These are phyloP conservation scores for Plasmopara muralis DNA, from an alignment of 352 stramenopile genomes.

Conservation along the genomic window DNA sequence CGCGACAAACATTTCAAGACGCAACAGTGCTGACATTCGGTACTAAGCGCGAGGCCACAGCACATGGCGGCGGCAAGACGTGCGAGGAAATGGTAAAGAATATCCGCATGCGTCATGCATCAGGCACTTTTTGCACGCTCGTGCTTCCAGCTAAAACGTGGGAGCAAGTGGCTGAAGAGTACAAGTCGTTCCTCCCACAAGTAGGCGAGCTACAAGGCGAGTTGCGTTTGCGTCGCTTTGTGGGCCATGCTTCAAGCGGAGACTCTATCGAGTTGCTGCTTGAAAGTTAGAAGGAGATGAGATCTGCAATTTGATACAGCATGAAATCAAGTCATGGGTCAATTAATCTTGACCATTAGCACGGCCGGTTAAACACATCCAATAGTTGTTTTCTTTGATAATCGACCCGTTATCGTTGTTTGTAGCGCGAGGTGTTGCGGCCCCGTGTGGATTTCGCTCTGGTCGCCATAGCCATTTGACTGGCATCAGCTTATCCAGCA, in stretches of 20 bases:
- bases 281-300: slow-evolving; percentile 17
- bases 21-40: slow-evolving; percentile 56
- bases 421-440: slow-evolving; percentile 38
- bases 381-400: slow-evolving; percentile 76
- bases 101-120: slow-evolving; percentile 82
- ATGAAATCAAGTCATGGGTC: background rate
- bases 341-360: background rate
- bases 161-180: slow-evolving; percentile 34
- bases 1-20: slow-evolving; percentile 50
- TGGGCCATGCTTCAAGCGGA: slow-evolving; percentile 43
- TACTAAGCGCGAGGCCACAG: slow-evolving; percentile 49
- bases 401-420: slow-evolving; percentile 47
- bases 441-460: slow-evolving; percentile 63
- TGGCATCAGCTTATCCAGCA: slow-evolving; percentile 44
- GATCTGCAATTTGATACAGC: slow-evolving; percentile 1
- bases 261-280: slow-evolving; percentile 37
- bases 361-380: slow-evolving; percentile 62
- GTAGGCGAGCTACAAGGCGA: slow-evolving; percentile 41
- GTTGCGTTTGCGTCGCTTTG: slow-evolving; percentile 48
- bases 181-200: slow-evolving; percentile 33
- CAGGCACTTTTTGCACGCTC: slow-evolving; percentile 70
- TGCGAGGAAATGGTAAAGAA: slow-evolving; percentile 78
- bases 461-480: slow-evolving; percentile 61
- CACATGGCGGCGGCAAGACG: slow-evolving; percentile 65
- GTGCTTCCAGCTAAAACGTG: slow-evolving; percentile 46